A percentile compares a stretch with the other conserved stretches of the same genome.
These are phyloP conservation scores for Monosporascus ibericus DNA, from an alignment of 2,329 filamentous ascomycete species.

Conservation along the genomic window DNA sequence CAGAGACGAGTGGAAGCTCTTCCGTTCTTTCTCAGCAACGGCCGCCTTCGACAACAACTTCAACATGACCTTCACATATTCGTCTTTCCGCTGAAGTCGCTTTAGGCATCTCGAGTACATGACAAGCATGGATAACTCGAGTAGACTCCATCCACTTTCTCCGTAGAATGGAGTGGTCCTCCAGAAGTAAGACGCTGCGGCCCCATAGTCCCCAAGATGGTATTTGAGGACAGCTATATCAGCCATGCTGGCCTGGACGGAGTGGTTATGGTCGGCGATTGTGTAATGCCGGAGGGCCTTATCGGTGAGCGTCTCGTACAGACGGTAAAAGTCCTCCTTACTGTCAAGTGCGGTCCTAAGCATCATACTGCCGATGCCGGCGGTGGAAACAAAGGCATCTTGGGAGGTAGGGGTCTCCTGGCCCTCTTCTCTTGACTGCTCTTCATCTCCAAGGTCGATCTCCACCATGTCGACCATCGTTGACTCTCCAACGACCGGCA, in stretches of 20 bases:
- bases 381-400: conserved; percentile 21
- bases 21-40: conserved; percentile 43
- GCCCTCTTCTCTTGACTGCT: conserved; percentile 23
- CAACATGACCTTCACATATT: conserved; percentile 71
- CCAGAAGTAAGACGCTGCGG: conserved; percentile 72
- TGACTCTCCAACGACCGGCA: conserved; percentile 42
- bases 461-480: conserved; percentile 49
- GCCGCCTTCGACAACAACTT: conserved; percentile 67
- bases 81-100: conserved; percentile 67
- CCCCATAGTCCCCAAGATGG: conserved; percentile 63
- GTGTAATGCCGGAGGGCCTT: conserved; percentile 77
- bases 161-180: conserved; percentile 74
- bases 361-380: conserved; percentile 49
- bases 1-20: conserved; percentile 32
- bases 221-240: conserved; percentile 85
- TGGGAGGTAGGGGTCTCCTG: conserved; percentile 8
- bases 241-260: conserved; percentile 69
- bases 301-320: conserved; percentile 75
- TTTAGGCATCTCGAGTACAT: conserved; percentile 82
- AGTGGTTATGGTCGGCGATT: conserved; percentile 70
- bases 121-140: conserved; percentile 78
- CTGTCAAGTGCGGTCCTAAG: conserved; percentile 57
- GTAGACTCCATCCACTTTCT: conserved; percentile 67
- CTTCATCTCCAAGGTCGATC: conserved; percentile 44
- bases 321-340: conserved; percentile 56